Conservation (phyloP, 2,329 filamentous ascomycete genomes). For the Calonectria pseudoreteaudii region DNA sequence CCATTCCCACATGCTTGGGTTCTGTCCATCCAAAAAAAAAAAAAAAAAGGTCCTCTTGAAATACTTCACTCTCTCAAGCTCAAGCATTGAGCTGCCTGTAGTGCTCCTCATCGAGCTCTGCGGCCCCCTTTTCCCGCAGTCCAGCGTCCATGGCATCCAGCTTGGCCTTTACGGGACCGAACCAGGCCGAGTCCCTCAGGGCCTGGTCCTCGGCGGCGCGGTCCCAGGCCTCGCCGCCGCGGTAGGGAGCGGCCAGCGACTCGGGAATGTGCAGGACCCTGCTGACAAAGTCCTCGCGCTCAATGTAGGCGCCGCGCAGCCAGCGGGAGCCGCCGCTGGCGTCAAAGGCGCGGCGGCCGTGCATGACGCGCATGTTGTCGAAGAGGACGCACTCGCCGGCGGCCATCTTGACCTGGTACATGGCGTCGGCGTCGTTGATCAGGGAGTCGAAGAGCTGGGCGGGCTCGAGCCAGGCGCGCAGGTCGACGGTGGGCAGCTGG, state of each 20-base stretch:
- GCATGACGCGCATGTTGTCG: slow-evolving; percentile 86
- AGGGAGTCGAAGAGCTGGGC: slow-evolving; percentile 67
- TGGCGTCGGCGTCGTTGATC: slow-evolving; percentile 67
- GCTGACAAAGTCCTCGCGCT: slow-evolving; percentile 60
- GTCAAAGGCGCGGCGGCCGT: slow-evolving; percentile 84
- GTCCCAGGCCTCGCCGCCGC: slow-evolving; percentile 40
- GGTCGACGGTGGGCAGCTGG: slow-evolving; percentile 32
- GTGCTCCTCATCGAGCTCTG: slow-evolving; percentile 31
- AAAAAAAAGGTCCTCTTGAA: not conserved
- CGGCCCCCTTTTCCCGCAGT: slow-evolving; percentile 37
- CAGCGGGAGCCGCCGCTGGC: slow-evolving; percentile 74
- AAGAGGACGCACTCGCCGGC: slow-evolving; percentile 95
- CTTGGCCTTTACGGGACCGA: slow-evolving; percentile 31
- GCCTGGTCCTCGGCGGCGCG: slow-evolving; percentile 37
- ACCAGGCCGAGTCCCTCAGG: slow-evolving; percentile 44
- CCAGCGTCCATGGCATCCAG: slow-evolving; percentile 25
- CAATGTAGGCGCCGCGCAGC: slow-evolving; percentile 88
- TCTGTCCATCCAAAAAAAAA: not conserved
- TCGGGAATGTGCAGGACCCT: slow-evolving; percentile 47
- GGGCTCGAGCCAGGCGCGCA: slow-evolving; percentile 59
- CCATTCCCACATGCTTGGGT: not conserved
- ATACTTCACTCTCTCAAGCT: not conserved
- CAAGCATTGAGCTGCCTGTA: slow-evolving; percentile 32
- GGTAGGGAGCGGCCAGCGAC: slow-evolving; percentile 39
- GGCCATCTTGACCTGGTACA: slow-evolving; percentile 79